Evolutionary conservation across 306 rosid species (phyloP).

Genomic region (Albizia julibrissin): DNA sequence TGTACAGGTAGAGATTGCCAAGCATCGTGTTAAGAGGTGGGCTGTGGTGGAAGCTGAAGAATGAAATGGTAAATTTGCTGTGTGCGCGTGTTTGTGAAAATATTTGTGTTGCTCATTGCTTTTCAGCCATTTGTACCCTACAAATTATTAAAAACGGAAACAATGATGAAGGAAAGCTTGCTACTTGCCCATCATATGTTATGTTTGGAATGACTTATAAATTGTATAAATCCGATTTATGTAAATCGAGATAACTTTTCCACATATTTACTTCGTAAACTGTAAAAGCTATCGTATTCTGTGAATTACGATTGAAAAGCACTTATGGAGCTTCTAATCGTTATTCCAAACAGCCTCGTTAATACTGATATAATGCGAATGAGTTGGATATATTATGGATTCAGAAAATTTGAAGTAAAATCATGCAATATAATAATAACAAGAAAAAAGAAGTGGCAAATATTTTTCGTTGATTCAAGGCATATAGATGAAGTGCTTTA

Average conservation of each 20-base stretch:
- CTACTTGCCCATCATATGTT: background rate
- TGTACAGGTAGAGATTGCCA: conserved; percentile 30
- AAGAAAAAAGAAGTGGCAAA: background rate
- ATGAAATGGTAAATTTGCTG: background rate
- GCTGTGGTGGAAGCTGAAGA: conserved; percentile 11
- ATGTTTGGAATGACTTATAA: no score
- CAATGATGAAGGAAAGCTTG: background rate
- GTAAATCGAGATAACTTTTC: no score
- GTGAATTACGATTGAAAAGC: no score
- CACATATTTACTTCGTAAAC: no score
- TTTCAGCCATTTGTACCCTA: background rate
- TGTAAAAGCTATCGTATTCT: no score
- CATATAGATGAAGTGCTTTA: background rate
- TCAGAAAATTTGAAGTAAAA: background rate
- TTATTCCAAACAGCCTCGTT: no score
- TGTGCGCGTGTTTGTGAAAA: background rate
- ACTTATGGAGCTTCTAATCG: no score
- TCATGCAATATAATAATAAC: background rate
- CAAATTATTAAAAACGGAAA: background rate
- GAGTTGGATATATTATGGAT: background rate
- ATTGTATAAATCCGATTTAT: no score
- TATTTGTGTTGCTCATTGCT: background rate
- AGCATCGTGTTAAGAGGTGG: conserved; percentile 37
- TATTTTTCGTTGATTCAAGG: no score
- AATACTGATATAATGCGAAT: background rate